Evolutionary conservation across 768 basidiomycete species (phyloP).

Genomic region (Cubamyces sp.): DNA sequence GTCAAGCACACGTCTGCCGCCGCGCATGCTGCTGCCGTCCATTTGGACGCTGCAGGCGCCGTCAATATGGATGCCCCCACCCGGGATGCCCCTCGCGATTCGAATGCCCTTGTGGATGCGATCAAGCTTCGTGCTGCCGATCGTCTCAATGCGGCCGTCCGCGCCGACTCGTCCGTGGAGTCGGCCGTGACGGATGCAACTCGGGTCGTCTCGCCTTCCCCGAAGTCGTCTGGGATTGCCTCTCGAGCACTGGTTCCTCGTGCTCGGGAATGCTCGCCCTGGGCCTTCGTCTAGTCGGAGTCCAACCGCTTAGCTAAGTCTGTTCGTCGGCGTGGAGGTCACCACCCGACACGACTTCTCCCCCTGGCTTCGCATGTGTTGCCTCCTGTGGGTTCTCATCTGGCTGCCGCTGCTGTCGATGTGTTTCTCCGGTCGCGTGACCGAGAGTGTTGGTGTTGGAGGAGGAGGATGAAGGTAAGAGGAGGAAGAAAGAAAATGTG

Average conservation of each 20-base stretch:
- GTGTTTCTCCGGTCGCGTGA: no score
- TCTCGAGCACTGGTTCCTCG: background rate
- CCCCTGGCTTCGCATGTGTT: background rate
- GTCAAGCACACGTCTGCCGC: slow-evolving; percentile 3
- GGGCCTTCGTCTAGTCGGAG: background rate
- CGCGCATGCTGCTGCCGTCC: background rate
- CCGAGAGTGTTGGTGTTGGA: no score
- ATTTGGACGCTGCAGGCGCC: background rate
- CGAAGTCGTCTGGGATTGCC: background rate
- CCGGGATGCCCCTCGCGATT: background rate
- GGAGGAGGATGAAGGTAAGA: no score
- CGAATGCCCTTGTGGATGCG: slow-evolving; percentile 1
- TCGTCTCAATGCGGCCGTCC: background rate
- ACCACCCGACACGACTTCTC: background rate
- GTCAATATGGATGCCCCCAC: slow-evolving; percentile 1
- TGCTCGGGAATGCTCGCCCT: slow-evolving; percentile 2
- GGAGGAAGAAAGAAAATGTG: no score
- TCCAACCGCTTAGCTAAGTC: background rate
- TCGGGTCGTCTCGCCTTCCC: background rate
- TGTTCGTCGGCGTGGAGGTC: background rate
- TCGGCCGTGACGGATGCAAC: background rate
- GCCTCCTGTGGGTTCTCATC: no score
- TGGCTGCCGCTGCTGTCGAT: no score
- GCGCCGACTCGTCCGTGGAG: background rate
- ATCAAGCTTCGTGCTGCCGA: background rate